Conservation (phyloP, 2,329 filamentous ascomycete genomes). For the Aspergillus proliferans region DNA sequence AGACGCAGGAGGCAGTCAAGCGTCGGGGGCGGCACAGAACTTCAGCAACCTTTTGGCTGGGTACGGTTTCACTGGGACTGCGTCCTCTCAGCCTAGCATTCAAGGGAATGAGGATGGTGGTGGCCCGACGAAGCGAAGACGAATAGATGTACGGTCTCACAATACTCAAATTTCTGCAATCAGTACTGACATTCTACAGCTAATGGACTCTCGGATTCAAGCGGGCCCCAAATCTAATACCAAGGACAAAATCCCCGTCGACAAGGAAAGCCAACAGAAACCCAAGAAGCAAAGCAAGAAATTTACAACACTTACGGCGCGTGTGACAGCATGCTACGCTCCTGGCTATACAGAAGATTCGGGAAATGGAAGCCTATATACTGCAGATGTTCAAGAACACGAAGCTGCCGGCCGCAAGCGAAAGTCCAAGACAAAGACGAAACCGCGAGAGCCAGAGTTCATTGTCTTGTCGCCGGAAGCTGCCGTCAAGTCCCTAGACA, state of each 20-base stretch:
- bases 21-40: slow-evolving; percentile 1
- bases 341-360: slow-evolving; percentile 25
- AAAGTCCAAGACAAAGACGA: slow-evolving; percentile 15
- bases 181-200: slow-evolving; percentile 8
- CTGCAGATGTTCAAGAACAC: background rate
- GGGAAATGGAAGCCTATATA: background rate
- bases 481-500: slow-evolving; percentile 58
- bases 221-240: slow-evolving; percentile 6
- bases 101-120: slow-evolving; percentile 10
- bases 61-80: slow-evolving; percentile 33
- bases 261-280: slow-evolving; percentile 14
- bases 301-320: slow-evolving; percentile 67
- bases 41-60: slow-evolving; percentile 35
- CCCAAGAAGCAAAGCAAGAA: slow-evolving; percentile 60
- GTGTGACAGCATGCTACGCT: slow-evolving; percentile 66
- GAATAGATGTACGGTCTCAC: slow-evolving; percentile 28
- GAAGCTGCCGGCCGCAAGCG: slow-evolving; percentile 8
- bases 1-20: background rate
- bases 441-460: slow-evolving; percentile 39
- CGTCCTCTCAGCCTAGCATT: slow-evolving; percentile 8
- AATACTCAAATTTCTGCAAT: background rate
- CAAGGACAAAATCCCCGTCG: slow-evolving; percentile 7
- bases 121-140: slow-evolving; percentile 31
- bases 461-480: slow-evolving; percentile 63
- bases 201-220: slow-evolving; percentile 20